Evolutionary conservation across 805 yeast genomes (phyloP).

Genomic region (Debaryomyces tyrocola): DNA sequence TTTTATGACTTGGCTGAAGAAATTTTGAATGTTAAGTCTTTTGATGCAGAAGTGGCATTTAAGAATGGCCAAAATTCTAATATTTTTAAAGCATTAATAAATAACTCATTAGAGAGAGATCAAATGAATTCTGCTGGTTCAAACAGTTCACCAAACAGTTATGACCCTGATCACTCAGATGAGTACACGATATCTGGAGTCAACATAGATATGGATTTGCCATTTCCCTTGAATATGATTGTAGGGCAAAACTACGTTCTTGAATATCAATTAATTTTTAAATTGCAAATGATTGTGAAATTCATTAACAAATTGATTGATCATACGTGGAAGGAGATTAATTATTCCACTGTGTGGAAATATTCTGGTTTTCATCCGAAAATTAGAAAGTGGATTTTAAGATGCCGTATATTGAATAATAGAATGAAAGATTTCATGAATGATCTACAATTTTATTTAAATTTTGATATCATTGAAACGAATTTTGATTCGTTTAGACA

Average conservation of each 20-base stretch:
- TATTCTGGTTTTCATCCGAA: constrained; percentile 42
- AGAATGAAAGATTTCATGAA: constrained; percentile 58
- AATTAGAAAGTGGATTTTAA: constrained; percentile 53
- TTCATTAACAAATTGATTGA: constrained; percentile 60
- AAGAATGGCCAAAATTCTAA: constrained; percentile 42
- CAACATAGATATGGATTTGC: constrained; percentile 60
- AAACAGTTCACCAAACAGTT: constrained; percentile 1
- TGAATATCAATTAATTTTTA: constrained; percentile 77
- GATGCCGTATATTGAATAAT: constrained; percentile 55
- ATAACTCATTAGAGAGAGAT: constrained; percentile 36
- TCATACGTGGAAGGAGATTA: constrained; percentile 71
- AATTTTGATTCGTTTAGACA: constrained; percentile 48
- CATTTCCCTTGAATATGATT: constrained; percentile 84
- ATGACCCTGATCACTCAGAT: constrained; percentile 30
- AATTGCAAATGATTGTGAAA: constrained; percentile 66
- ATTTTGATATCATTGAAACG: constrained; percentile 57
- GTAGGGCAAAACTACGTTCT: constrained; percentile 67
- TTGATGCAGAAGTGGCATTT: constrained; percentile 54
- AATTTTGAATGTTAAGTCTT: constrained; percentile 53
- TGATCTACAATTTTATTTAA: constrained; percentile 54
- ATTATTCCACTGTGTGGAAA: constrained; percentile 66
- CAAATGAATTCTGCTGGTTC: constrained; percentile 11
- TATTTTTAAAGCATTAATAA: constrained; percentile 44
- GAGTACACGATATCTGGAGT: constrained; percentile 50
- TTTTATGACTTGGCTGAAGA: constrained; percentile 47